These are phyloP conservation scores for Globisporangium yorkense DNA, from an alignment of 352 stramenopile species.

Conservation along the genomic window DNA sequence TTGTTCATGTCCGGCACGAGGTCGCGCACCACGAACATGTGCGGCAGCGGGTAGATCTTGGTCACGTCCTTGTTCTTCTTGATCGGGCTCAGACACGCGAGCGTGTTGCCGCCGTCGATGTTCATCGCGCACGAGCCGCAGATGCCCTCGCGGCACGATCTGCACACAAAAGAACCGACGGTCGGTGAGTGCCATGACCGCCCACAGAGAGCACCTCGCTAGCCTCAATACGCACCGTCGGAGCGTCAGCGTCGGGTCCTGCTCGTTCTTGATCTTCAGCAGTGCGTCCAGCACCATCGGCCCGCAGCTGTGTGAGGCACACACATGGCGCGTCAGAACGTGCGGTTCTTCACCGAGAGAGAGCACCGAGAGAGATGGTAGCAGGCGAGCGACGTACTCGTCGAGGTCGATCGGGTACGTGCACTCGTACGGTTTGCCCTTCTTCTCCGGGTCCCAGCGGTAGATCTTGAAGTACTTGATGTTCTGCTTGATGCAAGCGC, in stretches of 20 bases:
- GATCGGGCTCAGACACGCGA: constrained; percentile 98
- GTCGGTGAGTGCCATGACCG: not conserved
- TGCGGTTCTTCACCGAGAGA: no score
- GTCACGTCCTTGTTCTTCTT: constrained; percentile 90
- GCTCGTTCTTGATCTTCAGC: constrained; percentile 99
- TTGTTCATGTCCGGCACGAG: constrained; percentile 99
- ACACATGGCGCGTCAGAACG: constrained; percentile 2
- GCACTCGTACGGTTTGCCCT: constrained; percentile 91
- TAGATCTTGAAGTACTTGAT: constrained; percentile 99
- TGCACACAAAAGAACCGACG: constrained; percentile 15
- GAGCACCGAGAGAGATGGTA: not conserved
- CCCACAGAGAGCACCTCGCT: not conserved
- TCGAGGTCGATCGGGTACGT: constrained; percentile 98
- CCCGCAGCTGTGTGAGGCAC: constrained; percentile 68
- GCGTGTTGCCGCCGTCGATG: constrained; percentile 98
- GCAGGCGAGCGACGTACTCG: constrained; percentile 66
- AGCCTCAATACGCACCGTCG: constrained; percentile 50
- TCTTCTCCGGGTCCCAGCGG: constrained; percentile 96
- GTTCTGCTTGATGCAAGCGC: constrained; percentile 39
- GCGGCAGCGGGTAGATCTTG: constrained; percentile 98
- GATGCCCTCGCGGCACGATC: constrained; percentile 98
- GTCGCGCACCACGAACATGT: constrained; percentile 99
- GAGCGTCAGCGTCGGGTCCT: constrained; percentile 98
- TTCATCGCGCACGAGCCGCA: constrained; percentile 99
- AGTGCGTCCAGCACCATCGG: constrained; percentile 99